Conservation (phyloP, 768 basidiomycete species). For the Crucibulum laeve region DNA sequence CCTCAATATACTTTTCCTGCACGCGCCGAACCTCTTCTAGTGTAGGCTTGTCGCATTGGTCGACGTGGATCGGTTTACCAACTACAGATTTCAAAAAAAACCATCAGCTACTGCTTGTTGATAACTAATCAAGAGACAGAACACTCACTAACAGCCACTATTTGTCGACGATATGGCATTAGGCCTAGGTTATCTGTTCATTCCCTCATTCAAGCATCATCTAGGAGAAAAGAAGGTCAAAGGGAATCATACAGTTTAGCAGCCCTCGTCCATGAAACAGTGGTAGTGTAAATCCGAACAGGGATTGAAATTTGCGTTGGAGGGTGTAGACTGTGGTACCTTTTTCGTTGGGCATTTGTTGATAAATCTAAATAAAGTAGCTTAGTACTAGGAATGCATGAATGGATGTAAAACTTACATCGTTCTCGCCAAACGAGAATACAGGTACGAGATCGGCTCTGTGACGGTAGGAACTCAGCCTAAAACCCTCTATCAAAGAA, state of each 20-base stretch:
- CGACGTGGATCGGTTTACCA: constrained; percentile 82
- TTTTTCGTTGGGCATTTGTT: constrained; percentile 94
- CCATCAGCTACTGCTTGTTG: neutral
- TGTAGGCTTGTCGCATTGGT: constrained; percentile 75
- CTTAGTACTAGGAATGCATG: neutral
- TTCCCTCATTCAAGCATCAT: neutral
- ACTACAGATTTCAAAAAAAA: constrained; percentile 51
- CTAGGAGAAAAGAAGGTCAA: neutral
- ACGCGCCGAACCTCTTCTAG: constrained; percentile 73
- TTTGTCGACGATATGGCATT: constrained; percentile 92
- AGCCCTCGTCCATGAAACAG: constrained; percentile 96
- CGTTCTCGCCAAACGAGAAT: constrained; percentile 98
- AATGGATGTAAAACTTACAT: constrained; percentile 49
- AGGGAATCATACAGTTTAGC: constrained; percentile 70
- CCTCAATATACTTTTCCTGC: constrained; percentile 87
- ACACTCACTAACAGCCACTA: constrained; percentile 92
- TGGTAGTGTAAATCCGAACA: constrained; percentile 95
- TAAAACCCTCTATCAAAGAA: constrained; percentile 1
- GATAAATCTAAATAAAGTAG: constrained; percentile 68
- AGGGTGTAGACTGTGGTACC: constrained; percentile 83
- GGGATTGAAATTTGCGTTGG: constrained; percentile 86
- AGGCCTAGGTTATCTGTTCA: constrained; percentile 84
- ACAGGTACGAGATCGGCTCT: constrained; percentile 96
- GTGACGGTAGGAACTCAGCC: neutral
- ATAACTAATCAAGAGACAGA: neutral